Base-by-base conservation (phyloP, 768 basidiomycete species). In the Coprinopsis marcescibilis region DNA sequence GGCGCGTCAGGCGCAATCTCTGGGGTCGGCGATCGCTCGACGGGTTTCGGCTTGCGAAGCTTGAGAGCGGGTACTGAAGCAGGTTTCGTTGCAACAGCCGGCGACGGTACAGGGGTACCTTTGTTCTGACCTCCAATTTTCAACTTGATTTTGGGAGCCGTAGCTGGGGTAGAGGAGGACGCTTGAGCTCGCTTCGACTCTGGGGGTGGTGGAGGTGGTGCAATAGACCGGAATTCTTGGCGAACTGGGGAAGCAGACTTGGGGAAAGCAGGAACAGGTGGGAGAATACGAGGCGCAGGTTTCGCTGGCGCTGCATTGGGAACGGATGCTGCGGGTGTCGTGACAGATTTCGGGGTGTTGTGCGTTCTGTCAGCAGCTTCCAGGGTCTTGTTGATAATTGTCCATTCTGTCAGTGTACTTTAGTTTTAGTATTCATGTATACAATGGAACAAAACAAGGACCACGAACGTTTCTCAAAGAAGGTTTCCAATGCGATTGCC, bases 391-490 rank as follows among this genome's bases (percentile, higher is more conserved):
- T 83, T 85, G 61, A 89, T 87, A 41, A 88, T 81, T 11, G 76
- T 69, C 95, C 95, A 98, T 64, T 85, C 92, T 95, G n/a, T n/a
- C n/a, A n/a, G n/a, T n/a, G n/a, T n/a, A n/a, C n/a, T n/a, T n/a
- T n/a, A n/a, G n/a, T n/a, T n/a, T n/a, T n/a, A n/a, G n/a, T n/a
- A n/a, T n/a, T n/a, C n/a, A n/a, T n/a, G n/a, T n/a, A n/a, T n/a
- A n/a, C n/a, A n/a, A n/a, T n/a, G n/a, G n/a, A n/a, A n/a, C n/a
- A n/a, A n/a, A n/a, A n/a, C n/a, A n/a, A n/a, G n/a, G n/a, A n/a
- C n/a, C n/a, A 73, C 87, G 46, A 58, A 93, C 92, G 74, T 67
- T 87, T 89, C 53, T 95, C 86, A 55, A 97, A 95, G 57, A 85
- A 83, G 0, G 66, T 71, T 56, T 95, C 89, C 32, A 97, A 66